Base-by-base conservation (phyloP, 495 filamentous ascomycete genomes). In the Penicillium coffeae region DNA sequence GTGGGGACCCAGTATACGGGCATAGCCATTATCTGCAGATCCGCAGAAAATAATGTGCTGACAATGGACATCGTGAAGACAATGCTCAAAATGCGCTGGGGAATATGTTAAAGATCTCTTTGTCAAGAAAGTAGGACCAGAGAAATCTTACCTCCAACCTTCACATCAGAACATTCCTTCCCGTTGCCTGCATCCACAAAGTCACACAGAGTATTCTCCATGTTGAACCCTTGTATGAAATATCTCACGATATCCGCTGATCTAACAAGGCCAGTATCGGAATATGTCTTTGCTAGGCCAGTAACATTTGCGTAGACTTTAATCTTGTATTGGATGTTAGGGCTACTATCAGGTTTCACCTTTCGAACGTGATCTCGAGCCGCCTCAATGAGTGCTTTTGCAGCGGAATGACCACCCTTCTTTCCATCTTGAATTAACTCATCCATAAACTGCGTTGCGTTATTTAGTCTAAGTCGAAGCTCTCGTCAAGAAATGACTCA, bases 91-190 rank as follows among this genome's bases (percentile, higher is more conserved):
- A 6, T 52, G 43, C 15, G 55, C 64, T 66, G 14, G 27, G 13
- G 27, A 12, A 46, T 19, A 1, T 10, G 19, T 47, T 36, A 38
- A 16, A 16, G 10, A n/a, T 42, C 8, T 3, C 6, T 33, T 21
- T 22, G 14, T 12, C 21, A 15, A 25, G 15, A 12, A 13, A 21
- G 21, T 38, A 30, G 9, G 20, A 15, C 15, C 27, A 37, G 22
- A 18, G 21, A 21, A 44, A 40, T 33, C 32, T 50, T 27, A 66
- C 63, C 63, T 50, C 50, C 39, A 10, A 66, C 41, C 39, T 64
- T 69, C 50, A 62, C 51, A 55, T 64, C 63, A 12, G 63, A 58
- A 43, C 63, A 66, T 46, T 69, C 65, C 43, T 69, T 69, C 19
- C 63, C 63, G 38, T 52, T 45, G 8, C 65, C 63, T 15, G 55